Percentiles rank a stretch among this genome's conserved stretches.
These are phyloP conservation scores for Hypoxylon fuscum DNA, from an alignment of 495 filamentous ascomycete genomes.

Conservation along the genomic window DNA sequence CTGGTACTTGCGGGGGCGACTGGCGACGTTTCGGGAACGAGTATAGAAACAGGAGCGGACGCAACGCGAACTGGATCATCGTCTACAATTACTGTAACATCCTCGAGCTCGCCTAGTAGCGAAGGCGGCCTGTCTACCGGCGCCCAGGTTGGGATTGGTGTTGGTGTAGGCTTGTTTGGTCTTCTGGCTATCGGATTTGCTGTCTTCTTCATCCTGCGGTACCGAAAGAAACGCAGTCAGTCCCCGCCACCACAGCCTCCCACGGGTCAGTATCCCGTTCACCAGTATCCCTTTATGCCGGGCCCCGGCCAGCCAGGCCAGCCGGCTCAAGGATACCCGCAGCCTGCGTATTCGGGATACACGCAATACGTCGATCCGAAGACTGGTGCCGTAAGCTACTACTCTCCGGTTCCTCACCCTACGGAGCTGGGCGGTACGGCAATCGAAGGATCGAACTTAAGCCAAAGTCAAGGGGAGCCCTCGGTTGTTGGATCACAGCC, in stretches of 20 bases:
- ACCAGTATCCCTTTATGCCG: slow-evolving; percentile 17
- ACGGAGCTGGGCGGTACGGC: slow-evolving; percentile 8
- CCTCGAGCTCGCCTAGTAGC: background rate
- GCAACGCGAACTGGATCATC: slow-evolving; percentile 4
- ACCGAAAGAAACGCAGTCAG: slow-evolving; percentile 11
- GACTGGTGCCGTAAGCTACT: slow-evolving; percentile 6
- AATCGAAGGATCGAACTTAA: background rate
- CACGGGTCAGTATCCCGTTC: slow-evolving; percentile 5
- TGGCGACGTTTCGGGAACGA: background rate
- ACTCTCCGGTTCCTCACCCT: slow-evolving; percentile 13
- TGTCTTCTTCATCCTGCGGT: slow-evolving; percentile 19
- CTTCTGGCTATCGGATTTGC: slow-evolving; percentile 17
- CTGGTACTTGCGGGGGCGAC: slow-evolving; percentile 7
- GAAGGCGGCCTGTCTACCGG: slow-evolving; percentile 6
- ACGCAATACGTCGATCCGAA: slow-evolving; percentile 21
- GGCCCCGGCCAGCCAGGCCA: slow-evolving; percentile 9
- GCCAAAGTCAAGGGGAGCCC: background rate
- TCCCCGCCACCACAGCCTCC: slow-evolving; percentile 4
- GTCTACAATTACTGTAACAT: slow-evolving; percentile 6
- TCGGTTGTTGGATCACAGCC: slow-evolving; percentile 7
- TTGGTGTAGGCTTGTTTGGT: slow-evolving; percentile 22
- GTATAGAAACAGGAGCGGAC: background rate
- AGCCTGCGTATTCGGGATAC: slow-evolving; percentile 13
- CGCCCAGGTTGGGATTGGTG: slow-evolving; percentile 23
- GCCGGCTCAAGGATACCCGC: slow-evolving; percentile 9